Evolutionary conservation across 129 eudicot species (phyloP), one percentile per base, ranked within the genome.

Genomic region (Saussurea involucrata): DNA sequence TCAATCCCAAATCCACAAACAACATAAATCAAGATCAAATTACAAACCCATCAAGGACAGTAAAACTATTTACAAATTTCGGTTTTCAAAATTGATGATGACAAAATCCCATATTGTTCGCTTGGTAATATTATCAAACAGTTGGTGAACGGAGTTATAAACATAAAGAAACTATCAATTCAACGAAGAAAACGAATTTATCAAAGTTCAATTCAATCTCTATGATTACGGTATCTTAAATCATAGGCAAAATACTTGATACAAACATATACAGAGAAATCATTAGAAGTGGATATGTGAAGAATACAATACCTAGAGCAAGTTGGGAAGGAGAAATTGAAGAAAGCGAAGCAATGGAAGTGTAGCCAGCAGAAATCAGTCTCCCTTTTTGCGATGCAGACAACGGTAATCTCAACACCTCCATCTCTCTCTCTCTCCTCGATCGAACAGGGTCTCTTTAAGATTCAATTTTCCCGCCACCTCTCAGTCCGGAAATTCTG

Each of bases 281-380:
- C 1, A 15, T 12, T 29, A 37, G 4, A 8, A 17, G 11, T 25
- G 46, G 7, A 24, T 24, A n/a, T 27, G 60, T n/a, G 13, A 28
- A 46, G 31, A 24, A 34, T 25, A 33, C 20, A 72, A 28, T 82
- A 93, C 98, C 97, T 81, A 25, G 83, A 31, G 95, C 89, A 73
- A 93, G 89, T 24, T 65, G 20, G 63, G 85, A 81, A 25, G 88
- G 87, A 77, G 92, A 76, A 20, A 84, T 2, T 27, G 87, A 83
- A 32, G 91, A 85, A 21, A 88, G 84, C 1, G 96, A 93, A 22
- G 84, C 81, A 60, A 90, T 72, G 80, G 92, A 85, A 78, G 95
- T 84, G 86, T 93, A 90, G 78, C 98, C 98, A 28, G 93, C 95
- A 36, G 89, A 85, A 6, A 90, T 88, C 66, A 93, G 75, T 73